A percentile compares a stretch with the other conserved stretches of the same genome.
Conservation (phyloP, 225 moss, liverwort and hornwort genomes). For the Marchantia polymorpha region DNA sequence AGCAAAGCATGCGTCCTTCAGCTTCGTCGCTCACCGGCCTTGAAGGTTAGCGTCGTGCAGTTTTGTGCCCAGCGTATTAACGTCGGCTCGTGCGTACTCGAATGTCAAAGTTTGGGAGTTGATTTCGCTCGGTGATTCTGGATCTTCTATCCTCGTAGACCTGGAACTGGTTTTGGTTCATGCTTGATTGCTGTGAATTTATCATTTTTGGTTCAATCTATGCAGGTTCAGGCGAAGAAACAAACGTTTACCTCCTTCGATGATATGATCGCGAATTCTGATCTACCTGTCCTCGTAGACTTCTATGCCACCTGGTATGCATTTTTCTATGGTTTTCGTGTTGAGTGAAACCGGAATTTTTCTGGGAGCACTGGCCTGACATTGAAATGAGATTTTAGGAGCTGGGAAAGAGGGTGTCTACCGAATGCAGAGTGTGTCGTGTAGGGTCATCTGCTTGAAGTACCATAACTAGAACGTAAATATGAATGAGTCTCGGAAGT, state of each 20-base stretch:
- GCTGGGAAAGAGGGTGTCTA: too few species aligned
- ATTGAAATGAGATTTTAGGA: too few species aligned
- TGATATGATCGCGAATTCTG: conserved; percentile 79
- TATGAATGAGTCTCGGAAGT: too few species aligned
- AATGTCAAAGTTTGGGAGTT: not conserved
- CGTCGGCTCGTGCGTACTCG: not conserved
- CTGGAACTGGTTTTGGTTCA: not conserved
- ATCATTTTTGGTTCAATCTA: not conserved
- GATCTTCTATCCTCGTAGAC: not conserved
- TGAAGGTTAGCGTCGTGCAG: conserved; percentile 23
- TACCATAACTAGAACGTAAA: too few species aligned
- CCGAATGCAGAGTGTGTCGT: too few species aligned
- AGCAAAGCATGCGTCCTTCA: not conserved
- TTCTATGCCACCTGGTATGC: conserved; percentile 91
- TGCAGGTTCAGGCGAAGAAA: conserved; percentile 71
- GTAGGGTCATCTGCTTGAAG: too few species aligned
- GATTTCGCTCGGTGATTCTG: too few species aligned
- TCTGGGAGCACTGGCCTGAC: too few species aligned
- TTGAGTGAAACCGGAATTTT: too few species aligned
- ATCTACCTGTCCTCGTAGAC: conserved; percentile 83
- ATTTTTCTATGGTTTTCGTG: not conserved
- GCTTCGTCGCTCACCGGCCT: conserved; percentile 15
- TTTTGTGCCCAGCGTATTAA: not conserved
- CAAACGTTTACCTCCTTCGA: conserved; percentile 93
- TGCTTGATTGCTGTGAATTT: not conserved